Percentiles rank a stretch among this genome's conserved stretches.
phyloP scores from a whole-genome alignment of 768 basidiomycete species.

The Tricholoma bakamatsutake region DNA sequence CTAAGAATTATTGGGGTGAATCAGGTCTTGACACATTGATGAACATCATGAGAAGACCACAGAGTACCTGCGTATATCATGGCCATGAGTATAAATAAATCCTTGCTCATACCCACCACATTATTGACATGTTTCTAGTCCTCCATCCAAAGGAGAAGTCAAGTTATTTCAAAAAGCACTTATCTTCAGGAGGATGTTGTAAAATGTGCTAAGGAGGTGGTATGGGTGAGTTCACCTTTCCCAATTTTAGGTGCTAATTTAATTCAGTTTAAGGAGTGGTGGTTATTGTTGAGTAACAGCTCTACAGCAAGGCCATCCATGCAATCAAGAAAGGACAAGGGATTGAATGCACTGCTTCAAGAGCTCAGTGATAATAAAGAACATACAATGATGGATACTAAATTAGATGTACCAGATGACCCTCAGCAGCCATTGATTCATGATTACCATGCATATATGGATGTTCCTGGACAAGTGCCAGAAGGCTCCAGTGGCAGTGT shows the following conservation, averaged over 20 bases:
- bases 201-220: neutral
- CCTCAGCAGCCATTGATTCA: slow-evolving; percentile 10
- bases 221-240: neutral
- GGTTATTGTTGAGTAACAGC: neutral
- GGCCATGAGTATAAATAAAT: slow-evolving; percentile 25
- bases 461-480: slow-evolving; percentile 15
- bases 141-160: slow-evolving; percentile 19
- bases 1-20: too few species aligned
- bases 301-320: neutral
- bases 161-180: slow-evolving; percentile 21
- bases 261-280: neutral
- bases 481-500: too few species aligned
- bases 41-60: too few species aligned
- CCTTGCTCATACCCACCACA: neutral
- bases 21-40: too few species aligned
- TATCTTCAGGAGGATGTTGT: slow-evolving; percentile 12
- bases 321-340: neutral
- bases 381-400: neutral
- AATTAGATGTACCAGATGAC: neutral
- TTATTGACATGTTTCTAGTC: neutral
- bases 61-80: slow-evolving; percentile 16
- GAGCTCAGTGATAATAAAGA: neutral
- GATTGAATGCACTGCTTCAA: neutral
- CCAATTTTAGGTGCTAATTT: neutral
- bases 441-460: slow-evolving; percentile 21